Evolutionary conservation across 2,329 filamentous ascomycete species (phyloP), one percentile per base, ranked within the genome.

Genomic region (Ophiostoma ips): DNA sequence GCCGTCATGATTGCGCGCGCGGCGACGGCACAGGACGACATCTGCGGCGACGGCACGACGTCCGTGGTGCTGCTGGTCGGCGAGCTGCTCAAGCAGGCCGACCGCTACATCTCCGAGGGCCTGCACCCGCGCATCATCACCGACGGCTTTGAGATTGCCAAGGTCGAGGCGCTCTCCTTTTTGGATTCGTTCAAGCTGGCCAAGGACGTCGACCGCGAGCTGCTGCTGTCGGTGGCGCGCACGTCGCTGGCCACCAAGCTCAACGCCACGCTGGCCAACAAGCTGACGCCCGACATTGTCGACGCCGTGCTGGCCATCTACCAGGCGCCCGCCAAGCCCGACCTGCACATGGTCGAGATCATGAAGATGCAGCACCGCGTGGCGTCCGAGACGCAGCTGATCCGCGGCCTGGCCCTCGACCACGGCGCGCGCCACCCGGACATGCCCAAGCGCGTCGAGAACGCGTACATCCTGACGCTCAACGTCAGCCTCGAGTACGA

Each of bases 311-410:
- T 98, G 51, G 79, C 92, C 56, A 98, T 98, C 65, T 89, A 95
- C 72, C 77, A 88, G 65, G 73, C 86, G 16, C 87, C 87, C 24
- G 81, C 79, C 55, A 96, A 96, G 72, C 94, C 94, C 51, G 92
- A 98, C 69, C 69, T 98, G 62, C 90, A 96, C 73, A 98, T 98
- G 92, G 77, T 98, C 58, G 92, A 98, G 70, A 96, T 98, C 61
- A 98, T 98, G 92, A 96, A 94, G 66, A 96, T 98, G 90, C 92
- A 98, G 71, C 92, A 98, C 72, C 85, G 90, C 59, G 88, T 87
- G 48, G 89, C 90, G 52, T 87, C 92, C 31, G 92, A 98, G 67
- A 98, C 92, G 51, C 88, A 95, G 67, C 79, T 98, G 53, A 95
- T 98, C 66, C 81, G 85, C 57, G 92, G 92, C 53, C 75, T 98